These are phyloP conservation scores for Colletotrichum tropicale DNA, from an alignment of 2,329 filamentous ascomycete species.

Conservation along the genomic window DNA sequence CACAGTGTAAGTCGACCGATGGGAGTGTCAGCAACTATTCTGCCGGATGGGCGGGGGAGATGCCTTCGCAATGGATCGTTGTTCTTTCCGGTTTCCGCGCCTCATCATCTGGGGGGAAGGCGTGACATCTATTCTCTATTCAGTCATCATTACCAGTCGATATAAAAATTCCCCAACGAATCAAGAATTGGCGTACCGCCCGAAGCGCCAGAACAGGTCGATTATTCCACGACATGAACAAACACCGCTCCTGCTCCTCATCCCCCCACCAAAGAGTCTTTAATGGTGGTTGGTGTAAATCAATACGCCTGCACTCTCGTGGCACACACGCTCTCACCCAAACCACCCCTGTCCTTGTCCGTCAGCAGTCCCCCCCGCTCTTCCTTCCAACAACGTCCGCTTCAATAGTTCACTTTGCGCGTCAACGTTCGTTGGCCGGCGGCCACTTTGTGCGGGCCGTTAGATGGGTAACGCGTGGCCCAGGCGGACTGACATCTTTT, in stretches of 20 bases:
- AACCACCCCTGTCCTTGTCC: background rate
- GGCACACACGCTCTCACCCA: background rate
- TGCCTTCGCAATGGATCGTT: background rate
- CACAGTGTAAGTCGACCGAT: background rate
- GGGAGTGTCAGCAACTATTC: background rate
- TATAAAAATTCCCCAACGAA: background rate
- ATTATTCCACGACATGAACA: background rate
- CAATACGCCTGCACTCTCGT: background rate
- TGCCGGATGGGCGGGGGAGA: background rate
- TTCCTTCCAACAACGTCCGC: background rate
- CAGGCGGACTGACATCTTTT: background rate
- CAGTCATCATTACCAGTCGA: background rate
- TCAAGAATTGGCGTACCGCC: background rate
- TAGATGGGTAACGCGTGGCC: background rate
- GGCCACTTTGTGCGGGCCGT: background rate
- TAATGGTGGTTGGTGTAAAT: background rate
- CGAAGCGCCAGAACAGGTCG: background rate
- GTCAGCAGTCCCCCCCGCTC: background rate
- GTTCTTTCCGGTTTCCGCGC: background rate
- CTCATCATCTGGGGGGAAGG: background rate
- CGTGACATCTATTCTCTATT: background rate
- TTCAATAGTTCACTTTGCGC: background rate
- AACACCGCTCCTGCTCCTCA: background rate
- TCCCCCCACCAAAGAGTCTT: background rate
- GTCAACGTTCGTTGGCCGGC: background rate